These are phyloP conservation scores for Plasmodium vinckei DNA, from an alignment of 169 alveolate species.

Conservation along the genomic window DNA sequence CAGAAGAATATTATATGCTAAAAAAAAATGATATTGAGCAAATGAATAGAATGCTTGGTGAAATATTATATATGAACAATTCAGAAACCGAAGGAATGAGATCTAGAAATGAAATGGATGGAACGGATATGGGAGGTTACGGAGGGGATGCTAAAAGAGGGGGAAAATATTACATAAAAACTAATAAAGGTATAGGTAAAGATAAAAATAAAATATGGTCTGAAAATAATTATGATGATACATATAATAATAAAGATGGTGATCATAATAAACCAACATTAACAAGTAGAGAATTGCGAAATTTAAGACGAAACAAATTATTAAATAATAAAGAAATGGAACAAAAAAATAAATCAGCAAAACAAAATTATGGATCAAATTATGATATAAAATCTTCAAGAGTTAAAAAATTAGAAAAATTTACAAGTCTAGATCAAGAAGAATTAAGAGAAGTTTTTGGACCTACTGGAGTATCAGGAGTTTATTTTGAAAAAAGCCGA, in stretches of 20 bases:
- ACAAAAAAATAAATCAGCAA: neutral
- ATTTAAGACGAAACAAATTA: slow-evolving; percentile 39
- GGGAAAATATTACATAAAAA: slow-evolving; percentile 9
- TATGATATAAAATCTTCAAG: slow-evolving; percentile 59
- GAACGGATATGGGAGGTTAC: neutral
- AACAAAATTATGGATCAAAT: neutral
- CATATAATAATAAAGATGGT: slow-evolving; percentile 2
- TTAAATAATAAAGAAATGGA: neutral
- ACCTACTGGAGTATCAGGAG: slow-evolving; percentile 75
- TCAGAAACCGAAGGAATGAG: slow-evolving; percentile 2
- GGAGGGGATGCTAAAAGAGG: neutral
- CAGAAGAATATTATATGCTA: slow-evolving; percentile 40
- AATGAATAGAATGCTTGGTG: slow-evolving; percentile 23
- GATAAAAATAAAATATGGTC: slow-evolving; percentile 26
- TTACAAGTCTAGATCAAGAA: slow-evolving; percentile 70
- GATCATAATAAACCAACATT: neutral
- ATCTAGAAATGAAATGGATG: neutral
- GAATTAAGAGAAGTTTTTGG: slow-evolving; percentile 68
- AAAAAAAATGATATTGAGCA: slow-evolving; percentile 36
- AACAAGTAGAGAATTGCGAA: slow-evolving; percentile 52
- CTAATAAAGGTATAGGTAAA: slow-evolving; percentile 12
- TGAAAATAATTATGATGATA: neutral
- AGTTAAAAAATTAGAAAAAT: slow-evolving; percentile 56
- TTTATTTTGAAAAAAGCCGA: slow-evolving; percentile 75
- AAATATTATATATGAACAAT: slow-evolving; percentile 30